Base-by-base conservation (phyloP, 1,139 yeast species). In the Debaryomyces robertsiae region DNA sequence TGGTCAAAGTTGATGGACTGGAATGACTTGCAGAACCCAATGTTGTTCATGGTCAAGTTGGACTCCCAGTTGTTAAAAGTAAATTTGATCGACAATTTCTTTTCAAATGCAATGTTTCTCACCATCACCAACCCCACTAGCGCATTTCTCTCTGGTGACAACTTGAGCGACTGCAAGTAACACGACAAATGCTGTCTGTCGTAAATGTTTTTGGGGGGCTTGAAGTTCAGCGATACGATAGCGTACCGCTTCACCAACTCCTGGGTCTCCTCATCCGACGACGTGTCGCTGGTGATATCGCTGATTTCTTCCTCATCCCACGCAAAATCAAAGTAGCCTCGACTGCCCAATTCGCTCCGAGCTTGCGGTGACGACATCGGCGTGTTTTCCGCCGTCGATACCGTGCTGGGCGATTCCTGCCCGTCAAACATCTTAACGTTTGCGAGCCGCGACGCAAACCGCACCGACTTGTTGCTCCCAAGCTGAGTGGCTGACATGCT, bases 371-470 rank as follows among this genome's bases (percentile, higher is more conserved):
- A 66, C 30, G 61, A 63, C 29, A 58, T 41, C 1, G 75, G 75
- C 17, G 70, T 57, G 45, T 55, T 59, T 23, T 61, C 62, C 17
- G 53, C 48, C 10, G 65, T 58, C 9, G 72, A 65, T 2, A 72
- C 74, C 2, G 66, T 54, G 13, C 63, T 54, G 1, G 77, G 77
- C 34, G 69, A 60, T 35, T 68, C 75, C n/a, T 54, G 53, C 2
- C 74, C 75, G 46, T 70, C 67, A 51, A 72, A 72, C 61, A 61
- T 63, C 50, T 67, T 69, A 47, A 71, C 59, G 38, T 68, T 66
- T 29, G 64, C 63, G 39, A 69, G 57, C 28, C 67, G 49, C 19
- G 64, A 48, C 3, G 74, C 74, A 55, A 69, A 69, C 18, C 72
- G 49, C 15, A 69, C 75, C 4, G 65, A 57, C 45, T 69, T 69